These are phyloP conservation scores for Curvularia eragrostidis DNA, from an alignment of 2,329 filamentous ascomycete genomes.

Conservation along the genomic window DNA sequence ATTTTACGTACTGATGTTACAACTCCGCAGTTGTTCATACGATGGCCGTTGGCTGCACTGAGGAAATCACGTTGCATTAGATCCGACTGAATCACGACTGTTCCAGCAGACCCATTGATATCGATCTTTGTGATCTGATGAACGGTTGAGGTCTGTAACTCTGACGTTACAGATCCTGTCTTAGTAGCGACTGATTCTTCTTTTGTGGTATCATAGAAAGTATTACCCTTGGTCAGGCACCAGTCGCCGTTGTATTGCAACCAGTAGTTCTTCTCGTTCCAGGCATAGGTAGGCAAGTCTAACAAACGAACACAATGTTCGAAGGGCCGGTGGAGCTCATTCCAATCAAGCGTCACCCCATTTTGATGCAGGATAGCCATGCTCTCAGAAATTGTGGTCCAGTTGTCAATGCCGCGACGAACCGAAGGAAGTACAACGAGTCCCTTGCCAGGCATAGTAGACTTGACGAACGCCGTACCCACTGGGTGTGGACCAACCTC, in stretches of 20 bases:
- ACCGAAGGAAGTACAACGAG: neutral
- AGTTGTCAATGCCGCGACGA: neutral
- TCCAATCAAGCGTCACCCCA: conserved; percentile 66
- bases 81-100: conserved; percentile 17
- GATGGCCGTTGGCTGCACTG: conserved; percentile 23
- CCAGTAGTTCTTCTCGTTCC: conserved; percentile 49
- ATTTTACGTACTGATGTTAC: conserved; percentile 35
- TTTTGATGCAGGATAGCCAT: conserved; percentile 21
- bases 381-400: neutral
- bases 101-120: neutral
- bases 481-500: conserved; percentile 1
- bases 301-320: conserved; percentile 56
- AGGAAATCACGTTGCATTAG: conserved; percentile 15
- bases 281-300: conserved; percentile 57
- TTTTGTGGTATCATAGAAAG: conserved; percentile 4
- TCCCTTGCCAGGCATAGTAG: neutral
- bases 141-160: neutral
- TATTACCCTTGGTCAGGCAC: conserved; percentile 30
- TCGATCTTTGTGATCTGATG: neutral
- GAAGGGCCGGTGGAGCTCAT: conserved; percentile 64
- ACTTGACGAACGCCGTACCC: neutral
- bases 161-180: too few relatives aligned
- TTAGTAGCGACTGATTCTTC: neutral
- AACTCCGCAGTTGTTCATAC: conserved; percentile 20
- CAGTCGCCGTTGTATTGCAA: conserved; percentile 42